These are phyloP conservation scores for Edaphochlamys debaryana DNA, from an alignment of 139 green algal species.

Conservation along the genomic window DNA sequence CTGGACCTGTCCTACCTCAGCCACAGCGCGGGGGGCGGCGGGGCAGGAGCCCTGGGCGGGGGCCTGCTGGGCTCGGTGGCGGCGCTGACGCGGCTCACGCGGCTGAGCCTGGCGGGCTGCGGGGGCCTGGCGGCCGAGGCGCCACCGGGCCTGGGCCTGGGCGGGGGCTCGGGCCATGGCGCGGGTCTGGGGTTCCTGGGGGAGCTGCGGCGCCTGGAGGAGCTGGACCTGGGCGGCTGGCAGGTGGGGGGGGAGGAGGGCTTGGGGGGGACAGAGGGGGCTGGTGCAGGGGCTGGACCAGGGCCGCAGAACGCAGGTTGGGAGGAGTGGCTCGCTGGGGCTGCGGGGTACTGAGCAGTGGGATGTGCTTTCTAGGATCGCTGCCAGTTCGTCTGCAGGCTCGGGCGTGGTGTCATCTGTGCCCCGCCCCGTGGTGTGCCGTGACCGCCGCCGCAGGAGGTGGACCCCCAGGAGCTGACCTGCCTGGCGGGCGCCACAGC, in stretches of 20 bases:
- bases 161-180: no score
- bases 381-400: background rate
- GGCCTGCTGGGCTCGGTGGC: conserved; percentile 20
- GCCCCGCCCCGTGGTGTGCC: no score
- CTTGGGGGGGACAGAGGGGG: background rate
- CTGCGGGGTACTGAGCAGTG: no score
- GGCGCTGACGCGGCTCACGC: conserved; percentile 14
- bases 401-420: background rate
- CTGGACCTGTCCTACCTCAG: conserved; percentile 33
- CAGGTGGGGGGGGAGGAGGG: background rate
- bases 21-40: no score
- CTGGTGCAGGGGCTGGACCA: background rate
- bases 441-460: background rate
- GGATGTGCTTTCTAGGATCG: no score
- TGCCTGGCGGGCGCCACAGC: conserved; percentile 28
- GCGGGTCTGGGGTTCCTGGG: conserved; percentile 23
- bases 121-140: background rate
- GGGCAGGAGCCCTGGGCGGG: conserved; percentile 2
- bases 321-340: no score
- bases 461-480: conserved; percentile 25
- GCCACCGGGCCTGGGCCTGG: background rate
- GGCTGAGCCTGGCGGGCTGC: conserved; percentile 31
- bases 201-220: conserved; percentile 5
- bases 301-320: no score
- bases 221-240: conserved; percentile 29